A percentile compares a stretch with the other conserved stretches of the same genome.
phyloP scores from a whole-genome alignment of 176 grass and related monocot species.

The Canna indica region DNA sequence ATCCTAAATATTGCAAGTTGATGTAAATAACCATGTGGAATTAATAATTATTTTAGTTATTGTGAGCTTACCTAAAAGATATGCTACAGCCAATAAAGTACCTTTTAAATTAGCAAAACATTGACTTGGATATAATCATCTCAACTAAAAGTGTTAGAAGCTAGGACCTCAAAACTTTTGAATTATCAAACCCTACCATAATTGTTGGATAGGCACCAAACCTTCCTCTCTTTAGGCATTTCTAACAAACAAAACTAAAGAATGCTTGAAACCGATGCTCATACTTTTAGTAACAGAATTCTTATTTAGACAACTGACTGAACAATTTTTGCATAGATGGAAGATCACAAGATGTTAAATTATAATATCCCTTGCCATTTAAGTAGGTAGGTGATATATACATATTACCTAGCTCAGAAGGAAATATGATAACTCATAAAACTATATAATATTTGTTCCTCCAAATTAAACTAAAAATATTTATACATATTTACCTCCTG shows the following conservation, averaged over 20 bases:
- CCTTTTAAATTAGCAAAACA: not conserved
- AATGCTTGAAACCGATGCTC: not conserved
- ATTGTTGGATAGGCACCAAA: not conserved
- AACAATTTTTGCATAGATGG: not conserved
- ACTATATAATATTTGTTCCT: not conserved
- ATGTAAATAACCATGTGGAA: no score
- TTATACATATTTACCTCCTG: conserved; percentile 29
- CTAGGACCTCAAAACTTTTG: not conserved
- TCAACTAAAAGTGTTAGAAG: not conserved
- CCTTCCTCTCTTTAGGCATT: not conserved
- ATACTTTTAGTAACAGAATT: not conserved
- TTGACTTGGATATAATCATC: not conserved
- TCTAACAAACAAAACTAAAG: not conserved
- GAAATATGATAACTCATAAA: not conserved
- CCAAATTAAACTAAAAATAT: not conserved
- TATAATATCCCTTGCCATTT: not conserved
- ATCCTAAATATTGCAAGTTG: no score
- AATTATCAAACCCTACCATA: not conserved
- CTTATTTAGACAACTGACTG: not conserved
- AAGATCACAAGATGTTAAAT: not conserved
- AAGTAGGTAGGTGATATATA: not conserved
- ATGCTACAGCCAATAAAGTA: not conserved
- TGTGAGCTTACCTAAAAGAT: no score
- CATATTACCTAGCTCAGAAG: not conserved
- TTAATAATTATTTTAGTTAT: no score